Conservation (phyloP, 2,329 filamentous ascomycete genomes). For the Hypoxylon sp. region DNA sequence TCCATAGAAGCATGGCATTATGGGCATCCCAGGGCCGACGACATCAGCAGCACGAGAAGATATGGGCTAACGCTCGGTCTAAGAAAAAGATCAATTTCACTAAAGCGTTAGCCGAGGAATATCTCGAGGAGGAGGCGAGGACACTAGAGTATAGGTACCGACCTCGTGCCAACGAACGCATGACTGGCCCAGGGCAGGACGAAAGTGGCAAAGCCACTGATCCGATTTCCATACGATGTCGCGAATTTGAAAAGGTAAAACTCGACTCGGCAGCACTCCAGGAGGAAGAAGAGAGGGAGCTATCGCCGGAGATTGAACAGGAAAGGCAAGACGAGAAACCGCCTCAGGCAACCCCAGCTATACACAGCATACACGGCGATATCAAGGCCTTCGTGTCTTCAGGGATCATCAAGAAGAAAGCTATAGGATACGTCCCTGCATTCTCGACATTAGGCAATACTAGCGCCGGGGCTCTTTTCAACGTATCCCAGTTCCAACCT, state of each 20-base stretch:
- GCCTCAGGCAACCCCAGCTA: conserved; percentile 54
- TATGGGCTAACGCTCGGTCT: conserved; percentile 53
- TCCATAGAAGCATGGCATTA: conserved; percentile 65
- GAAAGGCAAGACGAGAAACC: conserved; percentile 67
- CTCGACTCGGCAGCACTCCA: conserved; percentile 59
- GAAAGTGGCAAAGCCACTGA: conserved; percentile 7
- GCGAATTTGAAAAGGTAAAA: conserved; percentile 54
- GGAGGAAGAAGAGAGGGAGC: conserved; percentile 79
- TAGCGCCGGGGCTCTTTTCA: conserved; percentile 56
- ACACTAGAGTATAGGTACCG: conserved; percentile 67
- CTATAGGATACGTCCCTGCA: conserved; percentile 59
- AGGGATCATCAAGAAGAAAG: conserved; percentile 53
- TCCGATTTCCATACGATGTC: conserved; percentile 54
- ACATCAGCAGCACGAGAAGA: conserved; percentile 59
- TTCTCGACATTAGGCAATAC: conserved; percentile 62
- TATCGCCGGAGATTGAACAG: conserved; percentile 74
- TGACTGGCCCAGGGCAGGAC: conserved; percentile 14
- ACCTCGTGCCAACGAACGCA: conserved; percentile 47
- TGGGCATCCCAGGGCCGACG: conserved; percentile 74
- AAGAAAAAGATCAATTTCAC: conserved; percentile 38
- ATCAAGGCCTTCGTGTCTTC: conserved; percentile 59
- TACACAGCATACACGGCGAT: conserved; percentile 61
- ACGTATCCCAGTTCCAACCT: conserved; percentile 57
- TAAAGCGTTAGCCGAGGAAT: conserved; percentile 54
- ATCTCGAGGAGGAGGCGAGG: conserved; percentile 70